Percentiles rank a stretch among this genome's conserved stretches.
These are phyloP conservation scores for Apium graveolens DNA, from an alignment of 129 eudicot genomes.

Conservation along the genomic window DNA sequence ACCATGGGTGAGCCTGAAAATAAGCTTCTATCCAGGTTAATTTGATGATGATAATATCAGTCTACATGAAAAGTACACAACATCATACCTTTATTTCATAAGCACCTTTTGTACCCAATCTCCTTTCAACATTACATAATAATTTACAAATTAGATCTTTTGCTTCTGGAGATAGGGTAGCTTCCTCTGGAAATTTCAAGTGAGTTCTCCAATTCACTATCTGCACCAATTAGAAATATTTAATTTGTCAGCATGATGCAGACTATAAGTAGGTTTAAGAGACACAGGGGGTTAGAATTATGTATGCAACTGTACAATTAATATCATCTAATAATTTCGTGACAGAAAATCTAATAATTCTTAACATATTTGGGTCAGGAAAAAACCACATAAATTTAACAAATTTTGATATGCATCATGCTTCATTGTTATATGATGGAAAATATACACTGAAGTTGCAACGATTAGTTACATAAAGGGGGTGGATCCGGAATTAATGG, in stretches of 20 bases:
- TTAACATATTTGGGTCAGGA: neutral
- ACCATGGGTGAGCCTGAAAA: constrained; percentile 91
- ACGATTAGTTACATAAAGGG: neutral
- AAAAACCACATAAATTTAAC: neutral
- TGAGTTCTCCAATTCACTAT: constrained; percentile 98
- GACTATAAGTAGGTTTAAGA: neutral
- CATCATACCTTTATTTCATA: constrained; percentile 80
- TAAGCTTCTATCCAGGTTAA: constrained; percentile 8
- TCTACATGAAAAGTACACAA: constrained; percentile 9
- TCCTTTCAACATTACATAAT: constrained; percentile 84
- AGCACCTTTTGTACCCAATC: constrained; percentile 98
- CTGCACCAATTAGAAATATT: constrained; percentile 31
- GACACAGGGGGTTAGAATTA: neutral
- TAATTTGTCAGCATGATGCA: neutral
- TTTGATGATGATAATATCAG: constrained; percentile 4
- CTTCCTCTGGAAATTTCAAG: constrained; percentile 95
- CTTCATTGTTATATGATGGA: neutral
- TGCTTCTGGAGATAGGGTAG: constrained; percentile 84
- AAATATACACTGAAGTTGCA: neutral
- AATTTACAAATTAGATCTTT: constrained; percentile 92
- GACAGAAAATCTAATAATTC: neutral
- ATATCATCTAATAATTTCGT: neutral
- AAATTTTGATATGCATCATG: neutral
- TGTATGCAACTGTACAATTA: neutral
- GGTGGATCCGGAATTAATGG: neutral